Conservation (phyloP, 495 filamentous ascomycete species). For the Aspergillus baeticus region DNA sequence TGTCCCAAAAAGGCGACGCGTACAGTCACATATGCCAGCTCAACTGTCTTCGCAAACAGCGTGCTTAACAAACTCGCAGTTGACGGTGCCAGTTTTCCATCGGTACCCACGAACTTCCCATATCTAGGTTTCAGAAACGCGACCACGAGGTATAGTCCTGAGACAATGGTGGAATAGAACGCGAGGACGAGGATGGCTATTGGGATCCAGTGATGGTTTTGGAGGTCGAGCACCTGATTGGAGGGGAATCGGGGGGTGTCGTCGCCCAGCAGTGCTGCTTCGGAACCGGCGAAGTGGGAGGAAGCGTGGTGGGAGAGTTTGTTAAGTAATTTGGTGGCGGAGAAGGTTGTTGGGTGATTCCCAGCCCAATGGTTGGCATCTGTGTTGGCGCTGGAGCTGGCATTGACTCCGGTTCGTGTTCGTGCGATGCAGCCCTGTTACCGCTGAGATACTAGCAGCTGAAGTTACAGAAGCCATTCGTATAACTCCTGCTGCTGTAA, state of each 20-base stretch:
- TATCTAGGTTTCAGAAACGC: conserved; percentile 60
- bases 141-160: conserved; percentile 59
- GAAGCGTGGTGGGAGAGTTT: background rate
- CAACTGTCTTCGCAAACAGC: conserved; percentile 69
- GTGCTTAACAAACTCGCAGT: conserved; percentile 62
- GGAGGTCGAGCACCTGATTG: background rate
- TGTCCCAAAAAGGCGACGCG: conserved; percentile 74
- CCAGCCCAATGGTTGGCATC: conserved; percentile 2
- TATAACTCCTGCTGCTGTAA: no score
- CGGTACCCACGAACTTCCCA: conserved; percentile 48
- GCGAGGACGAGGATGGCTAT: conserved; percentile 57
- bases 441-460: no score
- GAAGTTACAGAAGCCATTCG: no score
- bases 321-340: no score
- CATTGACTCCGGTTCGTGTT: background rate
- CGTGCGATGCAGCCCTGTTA: background rate
- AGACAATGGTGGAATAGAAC: conserved; percentile 65
- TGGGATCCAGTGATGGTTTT: conserved; percentile 50
- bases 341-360: background rate
- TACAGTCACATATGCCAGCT: conserved; percentile 73
- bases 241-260: background rate
- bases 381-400: no score
- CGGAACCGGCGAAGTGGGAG: background rate
- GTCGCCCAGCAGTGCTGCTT: background rate
- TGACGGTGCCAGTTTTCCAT: conserved; percentile 47